Evolutionary conservation across 1,284 basidiomycete genomes (phyloP), one percentile per base, ranked within the genome.

Genomic region (Papiliotrema flavescens): DNA sequence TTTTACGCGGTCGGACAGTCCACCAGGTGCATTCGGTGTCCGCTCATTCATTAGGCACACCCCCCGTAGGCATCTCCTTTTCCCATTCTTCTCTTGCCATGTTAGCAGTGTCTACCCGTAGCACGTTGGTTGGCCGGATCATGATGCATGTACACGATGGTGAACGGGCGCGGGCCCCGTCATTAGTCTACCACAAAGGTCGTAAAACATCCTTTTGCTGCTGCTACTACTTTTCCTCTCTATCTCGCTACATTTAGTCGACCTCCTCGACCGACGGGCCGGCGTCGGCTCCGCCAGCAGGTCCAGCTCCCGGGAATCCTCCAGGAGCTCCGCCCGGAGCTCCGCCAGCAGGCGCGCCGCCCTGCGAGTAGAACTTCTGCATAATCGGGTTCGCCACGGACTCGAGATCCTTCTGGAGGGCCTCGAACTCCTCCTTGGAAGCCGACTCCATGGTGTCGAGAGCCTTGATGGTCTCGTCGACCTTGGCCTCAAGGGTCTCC

Each of bases 331-430:
- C 67, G 44, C 74, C 76, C 42, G 70, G 65, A 41, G 39, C 55
- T 40, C 62, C 71, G 24, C 64, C 69, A 11, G 66, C 61, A 37
- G 62, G 62, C 26, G 59, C 65, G 32, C 77, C 88, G 62, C 83
- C 80, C 32, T 39, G 50, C 56, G 84, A 83, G 46, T 49, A 45
- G 40, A 51, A 54, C 11, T 36, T 40, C 19, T 49, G 51, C 62
- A 60, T 62, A 47, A 64, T 63, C 13, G 93, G 93, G 82, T 87
- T 94, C 66, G 92, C 89, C 63, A 93, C 76, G 13, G 74, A 80
- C 81, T 98, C 95, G 56, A 98, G 83, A 80, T 97, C 94, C 83
- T 97, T 96, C 79, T 97, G 94, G 80, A 87, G 89, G 0, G 50
- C 83, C 77, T 92, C 88, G 80, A 97, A 95, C 82, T 99, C 96